Evolutionary conservation across 1,139 yeast species (phyloP).

Genomic region (Zygoascus meyerae): DNA sequence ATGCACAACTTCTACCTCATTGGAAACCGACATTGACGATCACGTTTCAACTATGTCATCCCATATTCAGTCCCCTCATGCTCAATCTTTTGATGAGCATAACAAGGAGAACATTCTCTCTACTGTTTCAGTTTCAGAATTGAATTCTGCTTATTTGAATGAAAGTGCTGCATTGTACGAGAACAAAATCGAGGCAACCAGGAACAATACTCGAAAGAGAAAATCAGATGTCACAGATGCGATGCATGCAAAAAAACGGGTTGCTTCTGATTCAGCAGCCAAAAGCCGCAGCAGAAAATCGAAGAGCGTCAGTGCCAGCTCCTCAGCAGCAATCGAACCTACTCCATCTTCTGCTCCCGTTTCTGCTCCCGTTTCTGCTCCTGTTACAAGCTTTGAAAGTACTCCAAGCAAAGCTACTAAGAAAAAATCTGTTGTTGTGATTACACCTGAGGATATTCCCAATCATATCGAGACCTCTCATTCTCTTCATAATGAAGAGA

Average conservation of each 20-base stretch:
- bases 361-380: too few species aligned
- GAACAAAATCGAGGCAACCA: neutral
- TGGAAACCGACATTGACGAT: slow-evolving; percentile 1
- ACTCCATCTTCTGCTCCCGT: too few species aligned
- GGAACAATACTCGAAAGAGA: slow-evolving; percentile 4
- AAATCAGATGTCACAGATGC: neutral
- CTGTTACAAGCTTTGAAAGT: too few species aligned
- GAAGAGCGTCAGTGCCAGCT: neutral
- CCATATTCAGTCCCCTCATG: slow-evolving; percentile 1
- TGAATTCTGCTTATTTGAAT: slow-evolving; percentile 6
- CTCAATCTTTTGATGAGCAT: slow-evolving; percentile 6
- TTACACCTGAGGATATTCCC: slow-evolving; percentile 1
- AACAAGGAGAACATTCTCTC: slow-evolving; percentile 6
- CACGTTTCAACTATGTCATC: slow-evolving; percentile 3
- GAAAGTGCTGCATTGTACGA: slow-evolving; percentile 1
- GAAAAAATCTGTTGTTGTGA: neutral
- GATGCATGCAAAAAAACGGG: neutral
- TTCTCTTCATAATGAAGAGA: neutral
- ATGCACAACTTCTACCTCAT: slow-evolving; percentile 4
- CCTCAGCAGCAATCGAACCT: too few species aligned
- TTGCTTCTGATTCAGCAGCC: neutral
- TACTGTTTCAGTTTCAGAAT: slow-evolving; percentile 4
- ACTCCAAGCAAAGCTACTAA: neutral
- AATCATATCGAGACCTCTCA: slow-evolving; percentile 5
- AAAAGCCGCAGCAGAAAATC: neutral